Evolutionary conservation across 768 basidiomycete species (phyloP).

Genomic region (Gloeopeniophorella convolvens): DNA sequence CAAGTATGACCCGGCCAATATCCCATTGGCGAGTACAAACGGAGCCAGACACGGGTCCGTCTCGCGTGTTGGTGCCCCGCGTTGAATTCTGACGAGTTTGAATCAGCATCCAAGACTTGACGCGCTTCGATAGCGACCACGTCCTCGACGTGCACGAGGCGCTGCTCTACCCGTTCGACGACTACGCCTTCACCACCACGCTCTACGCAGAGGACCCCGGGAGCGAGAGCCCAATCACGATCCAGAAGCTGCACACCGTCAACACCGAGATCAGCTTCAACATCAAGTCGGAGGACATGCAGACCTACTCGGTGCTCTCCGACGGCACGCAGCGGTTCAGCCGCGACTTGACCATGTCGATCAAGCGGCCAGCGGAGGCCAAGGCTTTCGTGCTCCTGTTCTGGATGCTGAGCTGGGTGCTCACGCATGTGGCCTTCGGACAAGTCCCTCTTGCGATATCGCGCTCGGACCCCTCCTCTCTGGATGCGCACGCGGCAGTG

Average conservation of each 20-base stretch:
- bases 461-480: conserved; percentile 26
- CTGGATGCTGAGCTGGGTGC: conserved; percentile 45
- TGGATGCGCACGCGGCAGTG: conserved; percentile 35
- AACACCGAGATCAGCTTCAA: conserved; percentile 42
- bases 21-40: conserved; percentile 37
- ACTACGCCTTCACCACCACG: conserved; percentile 43
- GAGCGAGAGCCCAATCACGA: conserved; percentile 33
- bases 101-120: conserved; percentile 45
- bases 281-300: conserved; percentile 34
- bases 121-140: conserved; percentile 52
- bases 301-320: conserved; percentile 29
- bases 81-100: not conserved
- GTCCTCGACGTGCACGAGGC: conserved; percentile 49
- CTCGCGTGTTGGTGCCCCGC: too few species aligned
- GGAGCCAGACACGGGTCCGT: conserved; percentile 39
- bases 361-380: conserved; percentile 39
- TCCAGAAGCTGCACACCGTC: conserved; percentile 39
- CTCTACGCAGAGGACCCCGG: conserved; percentile 34
- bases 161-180: conserved; percentile 52
- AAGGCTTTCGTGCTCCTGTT: conserved; percentile 40
- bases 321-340: conserved; percentile 27
- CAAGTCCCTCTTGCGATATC: conserved; percentile 39
- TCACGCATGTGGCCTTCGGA: conserved; percentile 46
- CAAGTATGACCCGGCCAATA: conserved; percentile 40
- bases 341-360: conserved; percentile 41